Evolutionary conservation across 345 rosid genomes (phyloP).

Genomic region (Orychophragmus violaceus): DNA sequence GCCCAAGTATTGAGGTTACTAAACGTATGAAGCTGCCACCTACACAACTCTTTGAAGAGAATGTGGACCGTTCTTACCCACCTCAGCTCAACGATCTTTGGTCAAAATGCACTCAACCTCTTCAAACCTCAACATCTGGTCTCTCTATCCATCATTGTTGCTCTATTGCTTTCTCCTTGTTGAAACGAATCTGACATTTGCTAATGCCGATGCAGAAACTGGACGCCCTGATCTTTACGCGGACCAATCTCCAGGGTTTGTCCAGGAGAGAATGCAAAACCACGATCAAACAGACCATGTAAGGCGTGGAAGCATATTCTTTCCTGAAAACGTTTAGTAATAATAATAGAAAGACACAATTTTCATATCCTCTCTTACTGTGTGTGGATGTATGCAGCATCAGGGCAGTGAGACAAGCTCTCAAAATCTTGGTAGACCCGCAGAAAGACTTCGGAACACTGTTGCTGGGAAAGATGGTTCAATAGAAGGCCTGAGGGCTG

Average conservation of each 20-base stretch:
- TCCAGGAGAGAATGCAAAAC: constrained; percentile 30
- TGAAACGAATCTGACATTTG: constrained; percentile 12
- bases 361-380: constrained; percentile 19
- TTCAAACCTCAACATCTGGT: constrained; percentile 54
- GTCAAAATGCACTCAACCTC: constrained; percentile 49
- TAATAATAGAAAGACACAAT: not conserved
- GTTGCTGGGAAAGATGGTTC: constrained; percentile 22
- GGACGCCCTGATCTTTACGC: constrained; percentile 36
- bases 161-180: constrained; percentile 6
- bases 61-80: constrained; percentile 48
- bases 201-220: constrained; percentile 43
- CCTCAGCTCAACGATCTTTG: constrained; percentile 59
- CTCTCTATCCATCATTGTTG: constrained; percentile 17
- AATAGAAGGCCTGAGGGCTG: constrained; percentile 31
- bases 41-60: constrained; percentile 40
- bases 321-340: constrained; percentile 2
- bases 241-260: constrained; percentile 46
- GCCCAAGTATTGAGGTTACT: constrained; percentile 39
- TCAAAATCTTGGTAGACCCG: constrained; percentile 31
- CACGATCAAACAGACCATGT: constrained; percentile 43
- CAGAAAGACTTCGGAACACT: constrained; percentile 41
- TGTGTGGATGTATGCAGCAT: constrained; percentile 42
- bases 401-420: constrained; percentile 40
- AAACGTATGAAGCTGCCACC: constrained; percentile 70
- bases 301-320: constrained; percentile 27